These are phyloP conservation scores for Sordaria brevicollis DNA, from an alignment of 495 filamentous ascomycete species.

Conservation along the genomic window DNA sequence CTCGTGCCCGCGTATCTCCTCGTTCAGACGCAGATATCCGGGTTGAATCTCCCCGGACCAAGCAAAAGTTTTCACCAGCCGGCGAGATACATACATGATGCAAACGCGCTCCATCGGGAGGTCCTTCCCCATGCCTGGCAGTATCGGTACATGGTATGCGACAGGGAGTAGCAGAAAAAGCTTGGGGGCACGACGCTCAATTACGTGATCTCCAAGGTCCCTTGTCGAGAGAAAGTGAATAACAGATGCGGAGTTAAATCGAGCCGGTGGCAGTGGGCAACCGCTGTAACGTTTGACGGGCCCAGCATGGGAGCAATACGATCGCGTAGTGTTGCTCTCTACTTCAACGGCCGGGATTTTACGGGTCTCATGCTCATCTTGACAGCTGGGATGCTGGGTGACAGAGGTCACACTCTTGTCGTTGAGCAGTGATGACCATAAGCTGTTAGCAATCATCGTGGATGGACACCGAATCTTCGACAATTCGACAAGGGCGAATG, in stretches of 20 bases:
- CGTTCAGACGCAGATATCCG: slow-evolving; percentile 19
- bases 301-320: not conserved
- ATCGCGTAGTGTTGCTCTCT: not conserved
- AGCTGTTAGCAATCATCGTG: not conserved
- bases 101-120: slow-evolving; percentile 10
- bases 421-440: not conserved
- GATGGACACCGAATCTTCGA: not conserved
- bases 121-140: not conserved
- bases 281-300: slow-evolving; percentile 3
- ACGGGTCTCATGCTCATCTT: not conserved
- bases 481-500: not conserved
- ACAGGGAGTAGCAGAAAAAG: not conserved
- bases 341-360: not conserved
- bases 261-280: not conserved
- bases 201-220: not conserved
- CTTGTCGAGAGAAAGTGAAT: not conserved
- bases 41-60: slow-evolving; percentile 1
- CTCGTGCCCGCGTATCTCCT: slow-evolving; percentile 12
- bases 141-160: not conserved
- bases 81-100: slow-evolving; percentile 19
- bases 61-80: slow-evolving; percentile 9
- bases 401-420: not conserved
- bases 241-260: not conserved
- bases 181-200: not conserved
- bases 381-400: not conserved